Evolutionary conservation across 1,284 basidiomycete genomes (phyloP), one percentile per base, ranked within the genome.

Genomic region (Melampsora americana): DNA sequence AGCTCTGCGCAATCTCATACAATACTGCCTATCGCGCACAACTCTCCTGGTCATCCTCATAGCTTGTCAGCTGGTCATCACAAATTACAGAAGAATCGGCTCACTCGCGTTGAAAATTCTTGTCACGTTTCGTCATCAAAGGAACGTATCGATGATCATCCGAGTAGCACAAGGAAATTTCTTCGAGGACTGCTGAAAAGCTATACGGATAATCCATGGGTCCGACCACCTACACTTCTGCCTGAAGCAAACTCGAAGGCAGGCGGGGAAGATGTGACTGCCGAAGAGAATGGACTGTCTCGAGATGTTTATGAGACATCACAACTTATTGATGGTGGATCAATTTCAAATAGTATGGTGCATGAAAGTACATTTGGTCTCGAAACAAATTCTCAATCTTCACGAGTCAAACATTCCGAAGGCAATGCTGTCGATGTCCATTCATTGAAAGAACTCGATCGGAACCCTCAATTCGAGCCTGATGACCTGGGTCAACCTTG

Each of bases 161-260:
- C 56, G 44, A 61, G 39, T 39, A 61, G 56, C 30, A 70, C 68
- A 35, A 46, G 23, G 3, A 11, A 60, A 46, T 39, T 70, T 0
- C 56, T 61, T 11, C 23, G 30, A 56, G 59, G 35, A 18, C 39
- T 70, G 23, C 12, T 70, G 39, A 18, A 26, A 20, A 70, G 68
- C 56, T 70, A 60, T 30, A 18, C 61, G 7, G 28, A 46, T 46
- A 39, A 70, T 59, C 68, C 68, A 26, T 70, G 68, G 68, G 23
- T 46, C 18, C 42, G 68, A 61, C 20, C 39, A 5, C 35, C 35
- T 5, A 26, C 68, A 1, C 16, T 39, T 18, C 9, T 20, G 7
- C 20, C 23, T 16, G 61, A 64, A 32, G 23, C 18, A 28, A 35
- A 64, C 12, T 32, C 2, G 16, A 28, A 56, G 44, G 6, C 18